Conservation (phyloP, 2,329 filamentous ascomycete species). For the Phaeosphaeriaceae sp. region DNA sequence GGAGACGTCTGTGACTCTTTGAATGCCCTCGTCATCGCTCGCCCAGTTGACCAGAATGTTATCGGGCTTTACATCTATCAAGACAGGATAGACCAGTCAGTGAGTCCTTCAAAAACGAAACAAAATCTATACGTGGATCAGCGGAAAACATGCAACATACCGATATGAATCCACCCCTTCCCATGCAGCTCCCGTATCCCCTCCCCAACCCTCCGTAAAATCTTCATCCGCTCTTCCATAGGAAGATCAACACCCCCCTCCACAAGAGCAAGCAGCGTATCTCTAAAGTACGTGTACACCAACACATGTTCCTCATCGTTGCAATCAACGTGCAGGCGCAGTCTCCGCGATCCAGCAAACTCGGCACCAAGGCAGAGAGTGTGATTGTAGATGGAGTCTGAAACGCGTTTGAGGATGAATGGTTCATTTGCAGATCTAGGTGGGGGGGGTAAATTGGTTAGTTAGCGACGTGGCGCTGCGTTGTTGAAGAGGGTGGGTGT, state of each 20-base stretch:
- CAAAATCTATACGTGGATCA: too few relatives aligned
- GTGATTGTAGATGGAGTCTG: constrained; percentile 39
- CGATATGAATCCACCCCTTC: constrained; percentile 47
- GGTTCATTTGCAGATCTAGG: constrained; percentile 38
- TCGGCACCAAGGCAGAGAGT: constrained; percentile 42
- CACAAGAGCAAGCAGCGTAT: constrained; percentile 44
- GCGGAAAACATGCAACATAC: constrained; percentile 35
- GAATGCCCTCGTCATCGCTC: constrained; percentile 38
- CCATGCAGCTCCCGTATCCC: constrained; percentile 47
- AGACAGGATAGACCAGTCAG: constrained; percentile 26
- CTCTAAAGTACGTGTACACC: constrained; percentile 46
- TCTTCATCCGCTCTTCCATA: constrained; percentile 37
- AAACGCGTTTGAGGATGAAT: constrained; percentile 45
- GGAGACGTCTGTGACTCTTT: constrained; percentile 40
- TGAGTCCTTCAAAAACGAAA: constrained; percentile 9
- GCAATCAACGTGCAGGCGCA: constrained; percentile 48
- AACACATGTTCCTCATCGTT: constrained; percentile 43
- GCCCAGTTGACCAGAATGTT: constrained; percentile 49
- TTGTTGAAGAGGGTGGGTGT: constrained; percentile 14
- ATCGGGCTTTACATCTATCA: constrained; percentile 50
- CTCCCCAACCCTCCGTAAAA: constrained; percentile 42
- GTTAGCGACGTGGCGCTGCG: neutral
- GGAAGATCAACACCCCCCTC: constrained; percentile 40
- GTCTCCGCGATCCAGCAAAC: constrained; percentile 36
- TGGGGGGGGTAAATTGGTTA: too few relatives aligned